These are phyloP conservation scores for Puccinia novopanici DNA, from an alignment of 1,284 basidiomycete species.

Conservation along the genomic window DNA sequence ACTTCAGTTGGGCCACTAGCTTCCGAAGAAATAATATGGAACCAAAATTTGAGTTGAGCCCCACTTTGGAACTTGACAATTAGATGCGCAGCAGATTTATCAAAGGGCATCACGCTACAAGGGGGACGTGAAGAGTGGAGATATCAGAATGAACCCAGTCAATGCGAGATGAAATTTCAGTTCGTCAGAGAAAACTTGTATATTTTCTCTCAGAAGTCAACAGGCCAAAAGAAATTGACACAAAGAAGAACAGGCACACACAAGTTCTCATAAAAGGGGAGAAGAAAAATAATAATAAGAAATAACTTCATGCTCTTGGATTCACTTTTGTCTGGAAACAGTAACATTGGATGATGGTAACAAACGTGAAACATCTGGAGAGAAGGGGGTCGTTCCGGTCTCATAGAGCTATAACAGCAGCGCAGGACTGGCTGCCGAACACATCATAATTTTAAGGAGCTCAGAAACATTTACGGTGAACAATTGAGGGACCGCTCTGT, in stretches of 20 bases:
- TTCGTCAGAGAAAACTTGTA: background rate
- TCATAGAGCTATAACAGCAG: background rate
- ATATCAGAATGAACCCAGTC: background rate
- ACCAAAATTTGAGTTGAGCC: no score
- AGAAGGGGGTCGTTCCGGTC: constrained; percentile 20
- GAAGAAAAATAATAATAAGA: background rate
- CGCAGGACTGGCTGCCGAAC: background rate
- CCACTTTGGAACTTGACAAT: no score
- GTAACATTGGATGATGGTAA: constrained; percentile 11
- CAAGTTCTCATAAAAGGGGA: background rate
- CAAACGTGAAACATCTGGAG: constrained; percentile 1
- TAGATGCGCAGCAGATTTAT: no score
- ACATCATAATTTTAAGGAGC: background rate
- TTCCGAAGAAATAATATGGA: no score
- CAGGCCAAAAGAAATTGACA: background rate
- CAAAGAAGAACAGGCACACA: background rate
- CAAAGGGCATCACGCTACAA: no score
- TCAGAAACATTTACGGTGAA: constrained; percentile 51
- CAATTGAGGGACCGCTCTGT: constrained; percentile 49
- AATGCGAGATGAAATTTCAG: background rate
- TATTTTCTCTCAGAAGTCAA: background rate
- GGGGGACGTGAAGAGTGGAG: no score
- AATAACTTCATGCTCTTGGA: constrained; percentile 13
- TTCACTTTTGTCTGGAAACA: constrained; percentile 8
- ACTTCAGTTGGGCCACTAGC: no score